Conservation (phyloP, 2,329 filamentous ascomycete genomes). For the Clonostachys sp. region DNA sequence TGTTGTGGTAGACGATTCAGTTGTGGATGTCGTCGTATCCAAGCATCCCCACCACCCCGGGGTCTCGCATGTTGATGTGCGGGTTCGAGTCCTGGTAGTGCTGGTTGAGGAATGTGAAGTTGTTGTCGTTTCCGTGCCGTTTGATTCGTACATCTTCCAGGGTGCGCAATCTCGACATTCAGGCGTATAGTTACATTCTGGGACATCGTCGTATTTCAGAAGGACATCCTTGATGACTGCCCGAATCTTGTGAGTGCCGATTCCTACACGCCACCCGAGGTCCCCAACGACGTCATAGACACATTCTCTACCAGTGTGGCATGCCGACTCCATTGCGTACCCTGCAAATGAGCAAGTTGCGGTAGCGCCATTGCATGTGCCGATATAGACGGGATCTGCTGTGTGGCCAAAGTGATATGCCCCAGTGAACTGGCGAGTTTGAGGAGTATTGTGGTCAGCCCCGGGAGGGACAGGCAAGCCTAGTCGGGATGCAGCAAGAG, state of each 20-base stretch:
- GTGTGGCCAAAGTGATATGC: conserved; percentile 92
- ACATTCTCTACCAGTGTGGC: conserved; percentile 84
- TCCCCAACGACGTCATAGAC: conserved; percentile 90
- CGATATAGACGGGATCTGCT: conserved; percentile 91
- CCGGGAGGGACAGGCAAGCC: conserved; percentile 84
- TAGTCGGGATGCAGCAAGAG: conserved; percentile 76
- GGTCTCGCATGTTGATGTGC: conserved; percentile 85
- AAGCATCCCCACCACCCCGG: conserved; percentile 89
- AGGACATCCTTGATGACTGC: conserved; percentile 86
- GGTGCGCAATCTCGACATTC: conserved; percentile 85
- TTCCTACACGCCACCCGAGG: conserved; percentile 86
- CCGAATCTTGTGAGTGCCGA: conserved; percentile 87
- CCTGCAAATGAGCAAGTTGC: conserved; percentile 87
- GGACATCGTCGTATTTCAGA: conserved; percentile 74
- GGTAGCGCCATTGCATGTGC: conserved; percentile 85
- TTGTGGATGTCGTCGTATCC: conserved; percentile 42
- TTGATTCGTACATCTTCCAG: conserved; percentile 95
- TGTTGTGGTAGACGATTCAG: conserved; percentile 13
- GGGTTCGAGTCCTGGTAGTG: conserved; percentile 62
- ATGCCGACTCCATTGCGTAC: conserved; percentile 90
- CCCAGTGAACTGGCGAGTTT: conserved; percentile 68
- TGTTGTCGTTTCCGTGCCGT: conserved; percentile 73
- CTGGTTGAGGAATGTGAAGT: conserved; percentile 40
- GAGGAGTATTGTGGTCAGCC: conserved; percentile 64
- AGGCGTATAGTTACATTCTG: conserved; percentile 68